These are phyloP conservation scores for Striga asiatica DNA, from an alignment of 257 asterid species.

Conservation along the genomic window DNA sequence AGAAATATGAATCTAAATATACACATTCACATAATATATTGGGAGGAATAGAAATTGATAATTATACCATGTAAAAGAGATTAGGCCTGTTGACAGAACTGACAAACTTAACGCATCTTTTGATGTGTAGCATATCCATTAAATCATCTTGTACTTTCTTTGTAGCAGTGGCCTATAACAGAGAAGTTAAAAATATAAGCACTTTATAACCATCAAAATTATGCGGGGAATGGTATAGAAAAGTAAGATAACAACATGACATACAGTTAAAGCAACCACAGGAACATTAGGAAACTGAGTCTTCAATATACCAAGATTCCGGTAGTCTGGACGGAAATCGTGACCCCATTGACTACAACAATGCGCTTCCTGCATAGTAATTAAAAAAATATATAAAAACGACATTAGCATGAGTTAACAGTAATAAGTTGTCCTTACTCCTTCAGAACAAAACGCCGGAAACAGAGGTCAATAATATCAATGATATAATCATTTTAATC, in stretches of 20 bases:
- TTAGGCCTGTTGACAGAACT: conserved; percentile 94
- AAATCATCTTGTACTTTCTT: conserved; percentile 90
- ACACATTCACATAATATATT: conserved; percentile 5
- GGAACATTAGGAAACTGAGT: conserved; percentile 97
- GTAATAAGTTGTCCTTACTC: background rate
- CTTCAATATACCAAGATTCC: conserved; percentile 93
- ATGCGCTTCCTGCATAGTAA: conserved; percentile 87
- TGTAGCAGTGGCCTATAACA: conserved; percentile 86
- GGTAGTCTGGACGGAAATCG: conserved; percentile 98
- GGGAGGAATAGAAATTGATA: conserved; percentile 7
- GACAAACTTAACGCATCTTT: conserved; percentile 67
- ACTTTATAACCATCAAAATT: conserved; percentile 12
- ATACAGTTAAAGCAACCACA: conserved; percentile 81
- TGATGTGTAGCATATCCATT: conserved; percentile 78
- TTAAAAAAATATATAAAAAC: background rate
- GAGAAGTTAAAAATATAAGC: conserved; percentile 6
- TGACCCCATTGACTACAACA: conserved; percentile 99
- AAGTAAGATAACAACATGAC: conserved; percentile 17
- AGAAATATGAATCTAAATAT: conserved; percentile 8
- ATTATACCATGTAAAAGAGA: conserved; percentile 78
- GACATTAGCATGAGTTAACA: conserved; percentile 12
- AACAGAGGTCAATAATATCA: background rate
- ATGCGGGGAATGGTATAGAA: conserved; percentile 7
- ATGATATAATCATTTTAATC: background rate
- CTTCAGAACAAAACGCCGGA: conserved; percentile 7